These are phyloP conservation scores for Yarrowia sp. DNA, from an alignment of 805 yeast genomes.

Conservation along the genomic window DNA sequence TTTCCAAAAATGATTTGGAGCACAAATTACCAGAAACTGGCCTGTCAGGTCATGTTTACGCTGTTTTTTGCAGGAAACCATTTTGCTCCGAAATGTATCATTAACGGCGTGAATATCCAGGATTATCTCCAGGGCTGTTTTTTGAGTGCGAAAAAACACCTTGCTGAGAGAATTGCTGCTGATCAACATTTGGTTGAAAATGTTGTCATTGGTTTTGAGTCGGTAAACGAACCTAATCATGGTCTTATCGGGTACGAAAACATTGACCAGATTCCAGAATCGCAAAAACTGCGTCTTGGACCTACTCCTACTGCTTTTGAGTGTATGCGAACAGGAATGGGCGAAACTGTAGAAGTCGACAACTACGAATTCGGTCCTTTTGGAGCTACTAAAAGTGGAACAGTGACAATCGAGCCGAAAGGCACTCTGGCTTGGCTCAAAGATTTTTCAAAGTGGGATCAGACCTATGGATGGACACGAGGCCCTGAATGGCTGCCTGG, in stretches of 20 bases:
- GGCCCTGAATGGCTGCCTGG: conserved; percentile 64
- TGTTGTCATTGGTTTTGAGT: conserved; percentile 72
- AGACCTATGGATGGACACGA: conserved; percentile 65
- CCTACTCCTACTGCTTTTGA: conserved; percentile 79
- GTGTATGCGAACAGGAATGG: conserved; percentile 70
- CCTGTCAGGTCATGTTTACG: conserved; percentile 81
- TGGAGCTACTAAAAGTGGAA: conserved; percentile 66
- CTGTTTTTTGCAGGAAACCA: conserved; percentile 74
- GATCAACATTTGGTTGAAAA: conserved; percentile 44
- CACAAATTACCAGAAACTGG: conserved; percentile 73
- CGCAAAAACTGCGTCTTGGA: conserved; percentile 66
- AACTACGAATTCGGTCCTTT: conserved; percentile 63
- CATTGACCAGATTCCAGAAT: conserved; percentile 52
- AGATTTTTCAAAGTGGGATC: conserved; percentile 41
- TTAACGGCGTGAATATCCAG: conserved; percentile 75
- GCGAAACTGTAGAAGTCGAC: conserved; percentile 64
- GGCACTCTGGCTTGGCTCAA: conserved; percentile 69
- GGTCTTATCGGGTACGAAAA: conserved; percentile 69
- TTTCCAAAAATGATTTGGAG: conserved; percentile 90
- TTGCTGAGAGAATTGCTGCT: conserved; percentile 47
- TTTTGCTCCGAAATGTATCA: conserved; percentile 69
- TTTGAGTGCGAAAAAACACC: conserved; percentile 50
- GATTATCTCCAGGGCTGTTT: conserved; percentile 68
- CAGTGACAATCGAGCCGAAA: conserved; percentile 56
- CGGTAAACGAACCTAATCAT: conserved; percentile 78